Conservation (phyloP, 352 stramenopile genomes). For the Globisporangium okanoganense region DNA sequence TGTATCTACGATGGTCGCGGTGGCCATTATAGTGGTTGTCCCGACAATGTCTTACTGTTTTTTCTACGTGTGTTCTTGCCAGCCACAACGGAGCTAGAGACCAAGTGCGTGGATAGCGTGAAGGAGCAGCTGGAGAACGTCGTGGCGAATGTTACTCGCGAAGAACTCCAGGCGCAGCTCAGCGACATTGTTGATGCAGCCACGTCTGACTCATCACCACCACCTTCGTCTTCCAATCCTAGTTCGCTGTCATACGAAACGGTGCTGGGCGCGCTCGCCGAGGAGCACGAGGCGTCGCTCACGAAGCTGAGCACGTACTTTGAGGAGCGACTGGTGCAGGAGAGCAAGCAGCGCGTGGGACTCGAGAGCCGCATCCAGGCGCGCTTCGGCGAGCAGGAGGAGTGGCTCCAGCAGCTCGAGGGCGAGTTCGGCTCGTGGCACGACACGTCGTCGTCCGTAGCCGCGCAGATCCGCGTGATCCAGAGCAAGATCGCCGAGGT, state of each 20-base stretch:
- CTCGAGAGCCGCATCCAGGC: conserved; percentile 58
- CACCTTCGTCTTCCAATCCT: not conserved
- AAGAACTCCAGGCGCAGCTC: conserved; percentile 15
- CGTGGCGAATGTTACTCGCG: conserved; percentile 13
- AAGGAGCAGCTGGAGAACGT: conserved; percentile 18
- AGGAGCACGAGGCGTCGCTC: conserved; percentile 74
- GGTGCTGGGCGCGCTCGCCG: conserved; percentile 50
- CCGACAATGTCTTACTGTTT: not conserved
- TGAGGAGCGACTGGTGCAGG: conserved; percentile 51
- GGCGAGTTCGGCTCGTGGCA: conserved; percentile 56
- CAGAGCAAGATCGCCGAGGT: conserved; percentile 27
- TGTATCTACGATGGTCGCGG: conserved; percentile 4
- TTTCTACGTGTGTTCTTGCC: not conserved
- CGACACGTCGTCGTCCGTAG: conserved; percentile 32
- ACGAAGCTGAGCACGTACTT: conserved; percentile 61
- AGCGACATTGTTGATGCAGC: conserved; percentile 2
- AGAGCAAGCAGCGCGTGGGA: conserved; percentile 55
- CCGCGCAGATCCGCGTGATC: conserved; percentile 27
- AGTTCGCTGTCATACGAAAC: conserved; percentile 36
- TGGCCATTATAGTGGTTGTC: not conserved
- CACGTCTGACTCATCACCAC: not conserved
- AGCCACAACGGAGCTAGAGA: conserved; percentile 32
- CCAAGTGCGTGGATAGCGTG: conserved; percentile 22
- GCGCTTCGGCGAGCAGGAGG: conserved; percentile 61
- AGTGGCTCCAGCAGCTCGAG: conserved; percentile 81